A percentile compares a stretch with the other conserved stretches of the same genome.
Conservation (phyloP, 164 flowering plant species). For the Sextonia rubra region DNA sequence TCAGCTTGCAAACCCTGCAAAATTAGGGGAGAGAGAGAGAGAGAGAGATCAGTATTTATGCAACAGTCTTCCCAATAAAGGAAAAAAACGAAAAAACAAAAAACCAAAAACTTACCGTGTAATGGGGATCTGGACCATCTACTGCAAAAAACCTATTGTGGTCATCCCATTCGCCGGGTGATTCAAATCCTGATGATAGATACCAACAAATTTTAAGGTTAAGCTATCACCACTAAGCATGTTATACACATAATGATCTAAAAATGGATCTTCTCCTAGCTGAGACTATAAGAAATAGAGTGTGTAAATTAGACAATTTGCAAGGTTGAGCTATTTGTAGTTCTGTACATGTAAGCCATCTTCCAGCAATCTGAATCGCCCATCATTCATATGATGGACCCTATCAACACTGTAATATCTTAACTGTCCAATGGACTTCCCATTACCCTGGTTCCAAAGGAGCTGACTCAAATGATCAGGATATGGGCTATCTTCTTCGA, state of each 20-base stretch:
- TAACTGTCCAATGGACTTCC: too few species aligned
- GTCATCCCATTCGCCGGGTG: conserved; percentile 77
- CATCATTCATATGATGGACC: too few species aligned
- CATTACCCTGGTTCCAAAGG: too few species aligned
- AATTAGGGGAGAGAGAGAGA: not conserved
- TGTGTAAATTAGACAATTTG: not conserved
- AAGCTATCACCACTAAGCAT: not conserved
- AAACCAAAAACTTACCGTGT: conserved; percentile 36
- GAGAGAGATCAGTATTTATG: not conserved
- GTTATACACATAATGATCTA: too few species aligned
- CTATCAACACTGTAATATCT: too few species aligned
- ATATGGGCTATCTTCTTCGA: too few species aligned
- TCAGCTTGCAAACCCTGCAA: conserved; percentile 74
- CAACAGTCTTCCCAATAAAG: not conserved
- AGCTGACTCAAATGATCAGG: too few species aligned
- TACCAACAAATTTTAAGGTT: conserved; percentile 1
- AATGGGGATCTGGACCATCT: conserved; percentile 75
- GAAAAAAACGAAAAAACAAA: not conserved
- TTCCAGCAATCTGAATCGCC: too few species aligned
- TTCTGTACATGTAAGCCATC: too few species aligned
- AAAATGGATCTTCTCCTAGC: too few species aligned
- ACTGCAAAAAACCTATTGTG: conserved; percentile 56
- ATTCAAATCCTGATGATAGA: conserved; percentile 51
- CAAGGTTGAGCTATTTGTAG: too few species aligned
- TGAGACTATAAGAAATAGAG: not conserved